A percentile compares a stretch with the other conserved stretches of the same genome.
Conservation (phyloP, 805 yeast genomes). For the Kuraishia molischiana region DNA sequence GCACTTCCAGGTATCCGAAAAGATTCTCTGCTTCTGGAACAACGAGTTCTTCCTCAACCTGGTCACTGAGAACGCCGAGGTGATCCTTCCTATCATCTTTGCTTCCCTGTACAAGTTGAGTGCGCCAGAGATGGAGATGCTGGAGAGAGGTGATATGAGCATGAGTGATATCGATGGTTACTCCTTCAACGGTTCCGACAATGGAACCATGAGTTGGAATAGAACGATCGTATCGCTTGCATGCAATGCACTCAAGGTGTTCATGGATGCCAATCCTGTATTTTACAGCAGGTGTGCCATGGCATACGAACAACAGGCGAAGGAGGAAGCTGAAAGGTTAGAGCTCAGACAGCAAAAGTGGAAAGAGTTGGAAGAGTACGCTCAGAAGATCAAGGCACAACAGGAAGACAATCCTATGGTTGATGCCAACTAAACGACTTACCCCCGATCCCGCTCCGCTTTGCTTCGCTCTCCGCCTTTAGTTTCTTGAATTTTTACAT, state of each 20-base stretch:
- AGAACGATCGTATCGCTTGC: conserved; percentile 88
- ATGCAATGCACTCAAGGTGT: conserved; percentile 80
- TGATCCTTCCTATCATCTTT: conserved; percentile 84
- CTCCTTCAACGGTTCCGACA: conserved; percentile 6
- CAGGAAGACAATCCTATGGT: neutral
- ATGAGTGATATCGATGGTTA: conserved; percentile 1
- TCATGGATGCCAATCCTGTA: conserved; percentile 87
- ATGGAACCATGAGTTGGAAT: conserved; percentile 65
- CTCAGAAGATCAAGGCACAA: conserved; percentile 18
- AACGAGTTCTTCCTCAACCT: conserved; percentile 87
- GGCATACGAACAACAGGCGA: conserved; percentile 69
- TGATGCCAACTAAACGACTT: conserved; percentile 53
- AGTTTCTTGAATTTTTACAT: too few species aligned
- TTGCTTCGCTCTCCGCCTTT: too few species aligned
- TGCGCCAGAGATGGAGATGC: conserved; percentile 21
- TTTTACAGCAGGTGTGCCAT: conserved; percentile 90
- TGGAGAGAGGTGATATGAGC: conserved; percentile 5
- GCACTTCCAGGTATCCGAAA: conserved; percentile 95
- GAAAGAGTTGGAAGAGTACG: conserved; percentile 59
- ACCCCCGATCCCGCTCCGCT: too few species aligned
- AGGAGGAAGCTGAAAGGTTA: conserved; percentile 59
- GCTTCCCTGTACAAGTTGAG: conserved; percentile 84
- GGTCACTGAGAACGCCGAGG: conserved; percentile 88
- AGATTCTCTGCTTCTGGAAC: conserved; percentile 88
- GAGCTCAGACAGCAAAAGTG: conserved; percentile 58